Conservation (phyloP, 164 flowering plant species). For the Kalanchoe fedtschenkoi region DNA sequence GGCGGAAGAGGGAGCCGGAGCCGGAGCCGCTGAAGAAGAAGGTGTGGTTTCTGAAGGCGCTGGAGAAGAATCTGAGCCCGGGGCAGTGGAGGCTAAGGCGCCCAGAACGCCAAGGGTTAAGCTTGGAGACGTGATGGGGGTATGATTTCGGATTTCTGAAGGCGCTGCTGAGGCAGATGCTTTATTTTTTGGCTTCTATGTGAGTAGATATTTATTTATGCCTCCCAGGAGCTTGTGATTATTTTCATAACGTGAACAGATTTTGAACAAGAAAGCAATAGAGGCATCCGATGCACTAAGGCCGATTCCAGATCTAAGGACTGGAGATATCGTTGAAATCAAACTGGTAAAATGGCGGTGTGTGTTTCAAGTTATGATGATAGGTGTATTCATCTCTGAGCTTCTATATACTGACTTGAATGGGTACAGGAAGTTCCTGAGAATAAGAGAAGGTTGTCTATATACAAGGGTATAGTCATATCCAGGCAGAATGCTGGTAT, state of each 20-base stretch:
- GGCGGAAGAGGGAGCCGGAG: slow-evolving; percentile 2
- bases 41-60: not conserved
- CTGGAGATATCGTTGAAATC: slow-evolving; percentile 81
- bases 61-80: not conserved
- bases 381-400: too few species aligned
- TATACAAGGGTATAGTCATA: slow-evolving; percentile 83
- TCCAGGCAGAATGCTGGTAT: slow-evolving; percentile 93
- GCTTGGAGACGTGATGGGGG: slow-evolving; percentile 8
- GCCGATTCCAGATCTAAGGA: slow-evolving; percentile 66
- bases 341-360: slow-evolving; percentile 41
- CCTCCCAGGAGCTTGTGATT: not conserved
- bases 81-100: not conserved
- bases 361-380: not conserved
- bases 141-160: not conserved
- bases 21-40: not conserved
- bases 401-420: slow-evolving; percentile 9
- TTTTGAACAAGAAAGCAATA: slow-evolving; percentile 73
- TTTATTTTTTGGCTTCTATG: not conserved
- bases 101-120: not conserved
- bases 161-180: not conserved
- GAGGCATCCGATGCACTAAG: slow-evolving; percentile 57
- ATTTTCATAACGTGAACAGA: slow-evolving; percentile 24
- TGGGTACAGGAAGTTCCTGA: slow-evolving; percentile 76
- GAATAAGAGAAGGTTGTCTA: slow-evolving; percentile 53
- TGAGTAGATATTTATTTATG: not conserved